Conservation (phyloP, 371 early-diverging fungal species). For the Haplosporangium sp. region DNA sequence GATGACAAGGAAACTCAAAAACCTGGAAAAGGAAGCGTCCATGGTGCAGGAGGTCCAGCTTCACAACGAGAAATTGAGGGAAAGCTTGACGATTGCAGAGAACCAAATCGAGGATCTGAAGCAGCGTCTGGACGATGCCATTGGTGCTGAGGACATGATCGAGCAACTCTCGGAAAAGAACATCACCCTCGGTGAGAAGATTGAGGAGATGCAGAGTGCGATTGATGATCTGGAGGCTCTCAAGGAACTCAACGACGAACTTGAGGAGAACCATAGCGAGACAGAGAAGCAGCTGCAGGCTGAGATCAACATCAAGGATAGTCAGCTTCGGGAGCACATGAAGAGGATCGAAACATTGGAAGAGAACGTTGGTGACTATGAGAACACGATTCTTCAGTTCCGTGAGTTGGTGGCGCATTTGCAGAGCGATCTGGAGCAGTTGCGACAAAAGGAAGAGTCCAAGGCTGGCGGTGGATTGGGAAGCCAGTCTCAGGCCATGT, state of each 20-base stretch:
- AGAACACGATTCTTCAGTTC: conserved; percentile 86
- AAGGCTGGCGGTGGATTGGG: conserved; percentile 60
- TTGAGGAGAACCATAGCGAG: conserved; percentile 91
- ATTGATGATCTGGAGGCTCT: conserved; percentile 93
- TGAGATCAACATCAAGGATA: conserved; percentile 86
- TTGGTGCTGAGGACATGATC: conserved; percentile 85
- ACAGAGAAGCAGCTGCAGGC: conserved; percentile 86
- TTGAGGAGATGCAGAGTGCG: conserved; percentile 80
- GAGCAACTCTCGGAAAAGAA: conserved; percentile 85
- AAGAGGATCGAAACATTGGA: conserved; percentile 73
- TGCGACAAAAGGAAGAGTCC: conserved; percentile 72
- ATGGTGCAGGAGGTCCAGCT: conserved; percentile 68
- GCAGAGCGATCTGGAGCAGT: conserved; percentile 78
- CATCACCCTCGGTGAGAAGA: conserved; percentile 72
- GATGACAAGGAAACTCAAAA: conserved; percentile 69
- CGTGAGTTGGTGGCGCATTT: conserved; percentile 83
- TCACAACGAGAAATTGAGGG: conserved; percentile 68
- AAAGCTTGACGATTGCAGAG: conserved; percentile 70
- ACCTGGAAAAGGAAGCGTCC: conserved; percentile 76
- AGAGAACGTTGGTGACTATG: conserved; percentile 88
- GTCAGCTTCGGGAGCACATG: conserved; percentile 70
- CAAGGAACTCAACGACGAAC: conserved; percentile 89
- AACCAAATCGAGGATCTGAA: conserved; percentile 84
- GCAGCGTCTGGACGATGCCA: conserved; percentile 82
- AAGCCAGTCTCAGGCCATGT: conserved; percentile 86